Base-by-base conservation (phyloP, 108 stramenopile genomes). In the Cyclotella choctawhatcheeana region DNA sequence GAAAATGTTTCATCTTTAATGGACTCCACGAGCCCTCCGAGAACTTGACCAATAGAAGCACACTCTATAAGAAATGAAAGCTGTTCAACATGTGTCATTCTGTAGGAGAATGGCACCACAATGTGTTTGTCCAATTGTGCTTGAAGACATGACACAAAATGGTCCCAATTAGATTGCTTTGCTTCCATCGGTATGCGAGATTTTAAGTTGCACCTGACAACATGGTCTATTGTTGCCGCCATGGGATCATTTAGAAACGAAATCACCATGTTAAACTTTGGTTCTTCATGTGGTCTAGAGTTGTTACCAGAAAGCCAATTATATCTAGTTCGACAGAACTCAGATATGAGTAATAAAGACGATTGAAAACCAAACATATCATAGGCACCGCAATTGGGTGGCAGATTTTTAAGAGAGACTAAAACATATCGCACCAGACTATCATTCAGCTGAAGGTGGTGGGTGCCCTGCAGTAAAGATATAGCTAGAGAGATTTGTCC, bases 401-500 rank as follows among this genome's bases (percentile, higher is more conserved):
- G 35, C 20, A 63, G 1, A 43, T 44, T 30, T 44, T 56, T 50
- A 2, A 68, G 68, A 2, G 25, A 72, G 22, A 20, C 50, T 16
- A 35, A 35, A 18, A 59, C 61, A 24, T 16, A 16, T 20, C 43
- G 17, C 29, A 71, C n/a, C 17, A 68, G 51, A 17, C 30, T 18
- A 59, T 58, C 7, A 3, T n/a, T n/a, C n/a, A 53, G 20, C 33
- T 45, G 21, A 33, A 48, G 30, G 17, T 54, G 29, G 35, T 43
- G 63, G 10, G 37, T 24, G 17, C 40, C 25, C 27, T 22, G 30
- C 26, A 73, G 17, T 18, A 68, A 53, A 13, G 32, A 25, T 37
- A 80, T 50, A 30, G 62, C 71, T 26, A 73, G 53, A 34, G 79
- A 68, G 48, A 52, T 71, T 13, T 55, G 79, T 10, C 79, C 79